phyloP scores from a whole-genome alignment of 139 green algal genomes.

The Pycnococcus provasolii region DNA sequence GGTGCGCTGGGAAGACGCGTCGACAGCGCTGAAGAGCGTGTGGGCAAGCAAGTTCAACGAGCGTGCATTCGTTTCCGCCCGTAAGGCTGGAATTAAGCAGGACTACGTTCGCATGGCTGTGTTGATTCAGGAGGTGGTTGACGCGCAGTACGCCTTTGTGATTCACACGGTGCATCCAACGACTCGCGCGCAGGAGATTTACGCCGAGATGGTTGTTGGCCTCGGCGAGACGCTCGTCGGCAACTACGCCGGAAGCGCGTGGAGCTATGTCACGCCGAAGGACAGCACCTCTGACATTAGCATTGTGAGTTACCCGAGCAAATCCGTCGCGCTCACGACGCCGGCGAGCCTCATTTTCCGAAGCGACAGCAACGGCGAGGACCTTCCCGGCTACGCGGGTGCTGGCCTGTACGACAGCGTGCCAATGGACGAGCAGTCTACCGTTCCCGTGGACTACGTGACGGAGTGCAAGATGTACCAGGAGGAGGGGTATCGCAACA shows the following conservation, averaged over 20 bases:
- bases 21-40: conserved; percentile 51
- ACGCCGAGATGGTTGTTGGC: conserved; percentile 87
- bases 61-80: conserved; percentile 61
- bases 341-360: conserved; percentile 81
- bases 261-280: neutral
- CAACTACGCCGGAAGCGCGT: conserved; percentile 73
- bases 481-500: conserved; percentile 51
- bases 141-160: conserved; percentile 91
- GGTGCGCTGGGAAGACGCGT: conserved; percentile 55
- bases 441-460: conserved; percentile 49
- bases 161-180: conserved; percentile 96
- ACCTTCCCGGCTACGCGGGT: conserved; percentile 86
- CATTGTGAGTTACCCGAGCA: conserved; percentile 71
- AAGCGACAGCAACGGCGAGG: conserved; percentile 84
- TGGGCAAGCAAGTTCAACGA: conserved; percentile 99
- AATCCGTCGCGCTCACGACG: conserved; percentile 83
- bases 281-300: neutral
- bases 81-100: conserved; percentile 48
- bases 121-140: conserved; percentile 76
- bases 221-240: conserved; percentile 91
- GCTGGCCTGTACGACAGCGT: conserved; percentile 77
- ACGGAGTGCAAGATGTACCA: conserved; percentile 57
- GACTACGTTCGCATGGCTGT: conserved; percentile 93
- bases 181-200: conserved; percentile 72
- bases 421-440: conserved; percentile 65